These are phyloP conservation scores for Rhizophagus clarus DNA, from an alignment of 192 early-diverging fungal genomes.

Conservation along the genomic window DNA sequence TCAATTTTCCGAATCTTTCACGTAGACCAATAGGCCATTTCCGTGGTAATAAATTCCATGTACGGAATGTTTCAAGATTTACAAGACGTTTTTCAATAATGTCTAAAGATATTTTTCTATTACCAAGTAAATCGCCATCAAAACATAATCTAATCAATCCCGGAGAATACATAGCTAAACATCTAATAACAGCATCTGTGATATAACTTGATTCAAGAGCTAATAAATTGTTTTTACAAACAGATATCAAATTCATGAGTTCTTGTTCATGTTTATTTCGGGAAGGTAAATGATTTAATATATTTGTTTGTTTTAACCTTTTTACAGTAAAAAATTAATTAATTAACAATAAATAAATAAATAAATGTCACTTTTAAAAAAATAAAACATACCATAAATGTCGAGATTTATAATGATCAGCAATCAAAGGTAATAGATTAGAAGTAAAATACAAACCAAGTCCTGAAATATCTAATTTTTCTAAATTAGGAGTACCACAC, in stretches of 20 bases:
- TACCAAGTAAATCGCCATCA: conserved; percentile 1
- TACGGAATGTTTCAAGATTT: background rate
- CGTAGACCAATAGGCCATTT: conserved; percentile 1
- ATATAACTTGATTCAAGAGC: conserved; percentile 1
- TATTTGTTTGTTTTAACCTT: conserved; percentile 4
- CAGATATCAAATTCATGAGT: background rate
- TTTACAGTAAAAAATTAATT: background rate
- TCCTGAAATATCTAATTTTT: conserved; percentile 14
- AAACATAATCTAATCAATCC: conserved; percentile 5
- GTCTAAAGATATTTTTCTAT: background rate
- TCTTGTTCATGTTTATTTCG: conserved; percentile 6
- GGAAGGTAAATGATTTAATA: conserved; percentile 3
- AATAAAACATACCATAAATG: conserved; percentile 2
- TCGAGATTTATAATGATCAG: conserved; percentile 2
- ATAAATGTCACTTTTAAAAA: background rate
- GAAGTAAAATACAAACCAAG: background rate
- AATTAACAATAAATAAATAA: background rate
- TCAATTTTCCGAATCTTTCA: background rate
- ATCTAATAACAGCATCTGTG: background rate
- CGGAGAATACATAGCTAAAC: background rate
- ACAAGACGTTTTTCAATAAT: background rate
- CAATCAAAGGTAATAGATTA: background rate
- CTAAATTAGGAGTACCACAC: background rate
- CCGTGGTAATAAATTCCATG: background rate
- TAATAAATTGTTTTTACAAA: conserved; percentile 18